Evolutionary conservation across 2,329 filamentous ascomycete species (phyloP).

Genomic region (Penicillium psychrosexuale): DNA sequence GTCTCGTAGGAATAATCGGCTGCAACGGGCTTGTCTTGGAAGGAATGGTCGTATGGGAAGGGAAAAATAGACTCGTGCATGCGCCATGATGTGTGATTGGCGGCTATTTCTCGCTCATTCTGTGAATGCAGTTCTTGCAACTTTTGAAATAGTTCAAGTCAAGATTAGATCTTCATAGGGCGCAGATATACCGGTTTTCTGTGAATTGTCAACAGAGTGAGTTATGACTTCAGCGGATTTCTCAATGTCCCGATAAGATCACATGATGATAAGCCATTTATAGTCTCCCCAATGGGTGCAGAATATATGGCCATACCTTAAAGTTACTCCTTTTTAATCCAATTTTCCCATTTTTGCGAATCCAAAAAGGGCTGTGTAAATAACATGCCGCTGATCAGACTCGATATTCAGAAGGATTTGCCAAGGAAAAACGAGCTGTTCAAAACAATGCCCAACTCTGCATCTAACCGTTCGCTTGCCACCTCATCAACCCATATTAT

Average conservation of each 20-base stretch:
- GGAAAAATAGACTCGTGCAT: constrained; percentile 9
- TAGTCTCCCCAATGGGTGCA: background rate
- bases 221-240: constrained; percentile 12
- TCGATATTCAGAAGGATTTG: background rate
- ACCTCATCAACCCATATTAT: background rate
- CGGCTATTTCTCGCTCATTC: constrained; percentile 15
- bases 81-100: constrained; percentile 9
- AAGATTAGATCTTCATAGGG: background rate
- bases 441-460: background rate
- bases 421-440: background rate
- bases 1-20: constrained; percentile 8
- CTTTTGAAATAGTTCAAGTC: background rate
- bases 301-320: background rate
- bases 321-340: background rate
- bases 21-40: constrained; percentile 14
- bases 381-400: background rate
- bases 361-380: background rate
- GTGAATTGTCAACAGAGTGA: background rate
- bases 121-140: background rate
- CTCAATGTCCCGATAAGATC: constrained; percentile 14
- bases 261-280: constrained; percentile 19
- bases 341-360: background rate
- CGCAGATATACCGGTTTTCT: background rate
- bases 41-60: constrained; percentile 13
- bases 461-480: background rate